Conservation (phyloP, 2,329 filamentous ascomycete species). For the Claviceps paspali region DNA sequence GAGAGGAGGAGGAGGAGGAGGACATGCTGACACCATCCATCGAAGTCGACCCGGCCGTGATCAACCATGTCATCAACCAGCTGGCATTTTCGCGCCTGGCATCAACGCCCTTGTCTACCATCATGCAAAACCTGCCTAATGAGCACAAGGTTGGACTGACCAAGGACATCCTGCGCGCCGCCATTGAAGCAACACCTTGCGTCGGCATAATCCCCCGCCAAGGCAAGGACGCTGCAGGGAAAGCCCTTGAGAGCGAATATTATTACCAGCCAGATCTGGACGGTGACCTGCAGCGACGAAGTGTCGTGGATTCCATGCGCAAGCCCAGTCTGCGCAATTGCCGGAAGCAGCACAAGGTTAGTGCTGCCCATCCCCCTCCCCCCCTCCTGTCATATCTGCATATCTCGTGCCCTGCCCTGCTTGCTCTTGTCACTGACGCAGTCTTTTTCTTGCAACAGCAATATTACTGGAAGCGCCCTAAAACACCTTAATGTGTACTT, state of each 20-base stretch:
- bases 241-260: conserved; percentile 86
- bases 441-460: conserved; percentile 30
- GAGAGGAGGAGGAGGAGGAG: conserved; percentile 9
- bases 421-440: background rate
- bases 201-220: conserved; percentile 79
- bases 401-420: background rate
- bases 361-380: background rate
- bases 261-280: conserved; percentile 91
- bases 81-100: conserved; percentile 87
- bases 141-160: conserved; percentile 44
- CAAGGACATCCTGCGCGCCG: conserved; percentile 47
- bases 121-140: conserved; percentile 70
- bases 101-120: conserved; percentile 77
- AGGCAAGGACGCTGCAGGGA: conserved; percentile 92
- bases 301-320: conserved; percentile 71
- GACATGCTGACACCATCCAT: conserved; percentile 10
- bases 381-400: background rate
- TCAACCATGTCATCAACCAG: conserved; percentile 88
- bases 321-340: conserved; percentile 83
- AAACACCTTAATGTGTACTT: conserved; percentile 31
- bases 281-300: conserved; percentile 59
- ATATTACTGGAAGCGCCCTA: conserved; percentile 55
- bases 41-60: conserved; percentile 31
- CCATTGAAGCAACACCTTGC: conserved; percentile 61
- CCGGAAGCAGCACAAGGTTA: conserved; percentile 92